Base-by-base conservation (phyloP, 2,329 filamentous ascomycete species). In the Cladophialophora chaetospira region DNA sequence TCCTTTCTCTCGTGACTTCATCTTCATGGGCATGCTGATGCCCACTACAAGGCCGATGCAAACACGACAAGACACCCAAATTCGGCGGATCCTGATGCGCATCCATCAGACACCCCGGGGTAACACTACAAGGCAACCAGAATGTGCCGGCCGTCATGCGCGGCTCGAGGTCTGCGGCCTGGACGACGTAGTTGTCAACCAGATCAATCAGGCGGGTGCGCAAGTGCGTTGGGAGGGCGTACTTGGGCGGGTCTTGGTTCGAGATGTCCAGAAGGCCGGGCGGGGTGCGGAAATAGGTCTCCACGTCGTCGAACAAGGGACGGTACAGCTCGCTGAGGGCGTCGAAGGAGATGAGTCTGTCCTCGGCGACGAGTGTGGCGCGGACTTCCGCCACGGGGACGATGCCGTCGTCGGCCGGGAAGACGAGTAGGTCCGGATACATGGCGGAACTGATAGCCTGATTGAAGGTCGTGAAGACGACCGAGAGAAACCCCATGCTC, bases 131-230 rank as follows among this genome's bases (percentile, higher is more conserved):
- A 11, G 45, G 17, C 10, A 42, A 40, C 57, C 57, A 60, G n/a
- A 55, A 60, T 5, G 46, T 60, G n/a, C 57, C 57, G 8, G 57
- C 57, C 23, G 46, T 52, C 47, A 56, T 60, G 11, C 57, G 57
- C 9, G 57, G 57, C 31, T 60, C 57, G 26, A 56, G 10, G 2
- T 40, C 42, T 3, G 8, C 21, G 5, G 47, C 35, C 15, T 52
- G 52, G 10, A 55, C 46, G 13, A 60, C 53, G 38, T 43, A 60
- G 26, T 60, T 60, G n/a, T 60, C 57, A 11, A 56, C 46, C n/a
- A 45, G 45, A 8, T 36, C 17, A 17, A 36, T 45, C 10, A 60
- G 26, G 5, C 35, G 48, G 13, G 15, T 15, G 4, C 19, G 33
- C 33, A 53, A 36, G 21, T 31, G 19, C 3, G 21, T 26, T 23